Base-by-base conservation (phyloP, 2,329 filamentous ascomycete genomes). In the Aureobasidium musti region DNA sequence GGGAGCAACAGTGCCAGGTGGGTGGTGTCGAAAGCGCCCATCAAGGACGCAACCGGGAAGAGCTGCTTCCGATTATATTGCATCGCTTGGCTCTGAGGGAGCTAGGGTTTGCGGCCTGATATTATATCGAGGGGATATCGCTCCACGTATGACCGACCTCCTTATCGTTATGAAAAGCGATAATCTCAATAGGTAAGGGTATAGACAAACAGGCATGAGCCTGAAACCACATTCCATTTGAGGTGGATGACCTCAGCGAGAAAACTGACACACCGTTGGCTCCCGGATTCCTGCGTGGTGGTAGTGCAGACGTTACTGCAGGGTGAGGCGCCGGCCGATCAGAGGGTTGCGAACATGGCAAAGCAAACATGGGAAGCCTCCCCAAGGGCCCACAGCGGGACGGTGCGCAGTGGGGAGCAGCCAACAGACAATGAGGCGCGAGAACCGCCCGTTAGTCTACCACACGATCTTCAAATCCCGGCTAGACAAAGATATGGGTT, bases 221-320 rank as follows among this genome's bases (percentile, higher is more conserved):
- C n/a, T 63, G 59, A 63, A 64, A 64, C 61, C 61, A 64, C 47
- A 52, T 30, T 54, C 61, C 47, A 54, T 23, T 41, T n/a, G 35
- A 52, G 11, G 47, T 41, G 59, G 33, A 30, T 1, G 33, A 30
- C 1, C 45, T 41, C 45, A 63, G 59, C 59, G 45, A 33, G 45
- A 49, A 63, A 30, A 63, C 59, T 52, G 59, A 52, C 59, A 47
- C 59, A 26, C 41, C 59, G 59, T 47, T 47, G 45, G 59, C 41
- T 63, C 45, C 61, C 61, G 61, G 49, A 54, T 53, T 64, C 61
- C 61, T 64, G 61, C 37, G 49, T 45, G 47, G 23, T 64, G 61
- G 61, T 64, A 64, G 61, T 54, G 61, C 61, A 64, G 61, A 61
- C 28, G 41, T 45, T 59, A 45, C 54, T 52, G 60, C 60, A 52